These are phyloP conservation scores for Stylosanthes scabra DNA, from an alignment of 331 rosid genomes.

Conservation along the genomic window DNA sequence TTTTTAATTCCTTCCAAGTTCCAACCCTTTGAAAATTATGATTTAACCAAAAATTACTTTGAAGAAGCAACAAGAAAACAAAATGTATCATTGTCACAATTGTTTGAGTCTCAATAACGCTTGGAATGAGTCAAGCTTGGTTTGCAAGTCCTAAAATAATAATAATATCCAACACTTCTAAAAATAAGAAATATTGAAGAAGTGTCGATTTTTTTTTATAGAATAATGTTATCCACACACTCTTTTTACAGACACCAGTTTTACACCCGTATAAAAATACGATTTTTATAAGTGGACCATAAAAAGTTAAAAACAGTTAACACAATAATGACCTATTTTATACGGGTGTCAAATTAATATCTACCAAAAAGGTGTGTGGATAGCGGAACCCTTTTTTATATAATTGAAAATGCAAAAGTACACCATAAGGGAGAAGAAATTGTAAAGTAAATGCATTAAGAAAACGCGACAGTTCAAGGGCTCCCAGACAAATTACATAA, in stretches of 20 bases:
- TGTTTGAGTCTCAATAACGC: constrained; percentile 1
- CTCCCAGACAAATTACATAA: not conserved
- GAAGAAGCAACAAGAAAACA: not conserved
- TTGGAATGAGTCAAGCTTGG: constrained; percentile 8
- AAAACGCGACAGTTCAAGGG: not conserved
- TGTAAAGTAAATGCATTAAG: not conserved
- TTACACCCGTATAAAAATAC: no score
- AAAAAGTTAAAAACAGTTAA: no score
- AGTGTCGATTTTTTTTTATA: not conserved
- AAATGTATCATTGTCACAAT: constrained; percentile 16
- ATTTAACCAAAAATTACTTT: constrained; percentile 26
- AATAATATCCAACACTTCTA: not conserved
- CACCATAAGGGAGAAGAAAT: not conserved
- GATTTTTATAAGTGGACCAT: no score
- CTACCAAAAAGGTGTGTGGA: no score
- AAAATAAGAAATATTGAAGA: not conserved
- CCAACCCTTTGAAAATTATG: not conserved
- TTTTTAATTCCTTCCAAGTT: not conserved
- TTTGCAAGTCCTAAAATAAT: not conserved
- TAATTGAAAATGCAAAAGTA: not conserved
- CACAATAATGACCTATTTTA: no score
- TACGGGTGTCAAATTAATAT: no score
- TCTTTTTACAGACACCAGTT: no score
- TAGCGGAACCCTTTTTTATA: no score
- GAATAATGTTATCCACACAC: no score